Percentiles rank a stretch among this genome's conserved stretches.
Conservation (phyloP, 129 eudicot genomes). For the Lactuca saligna region DNA sequence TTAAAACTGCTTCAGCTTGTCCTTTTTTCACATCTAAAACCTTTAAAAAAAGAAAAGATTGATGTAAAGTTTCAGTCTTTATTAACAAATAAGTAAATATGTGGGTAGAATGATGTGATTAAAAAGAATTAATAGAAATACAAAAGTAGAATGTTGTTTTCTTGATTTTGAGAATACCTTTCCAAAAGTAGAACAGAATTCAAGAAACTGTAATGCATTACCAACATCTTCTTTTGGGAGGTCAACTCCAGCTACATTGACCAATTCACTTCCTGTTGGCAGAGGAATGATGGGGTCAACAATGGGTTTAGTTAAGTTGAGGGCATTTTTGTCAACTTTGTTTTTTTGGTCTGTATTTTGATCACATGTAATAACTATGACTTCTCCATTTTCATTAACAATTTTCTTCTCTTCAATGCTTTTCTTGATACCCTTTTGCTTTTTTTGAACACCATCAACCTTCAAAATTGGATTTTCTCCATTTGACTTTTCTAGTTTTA, state of each 20-base stretch:
- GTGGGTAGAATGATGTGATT: neutral
- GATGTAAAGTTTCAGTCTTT: neutral
- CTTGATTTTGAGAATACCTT: conserved; percentile 49
- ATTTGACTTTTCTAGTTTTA: conserved; percentile 15
- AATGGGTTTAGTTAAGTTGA: neutral
- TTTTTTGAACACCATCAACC: conserved; percentile 24
- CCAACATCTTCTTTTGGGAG: conserved; percentile 73
- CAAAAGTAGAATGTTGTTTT: too few relatives aligned
- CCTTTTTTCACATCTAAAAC: conserved; percentile 67
- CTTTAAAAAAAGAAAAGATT: conserved; percentile 16
- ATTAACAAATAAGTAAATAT: too few relatives aligned
- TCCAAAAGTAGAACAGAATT: conserved; percentile 87
- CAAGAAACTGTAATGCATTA: conserved; percentile 76
- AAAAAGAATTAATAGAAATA: neutral
- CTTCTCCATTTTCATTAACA: neutral
- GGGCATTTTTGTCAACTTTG: conserved; percentile 19
- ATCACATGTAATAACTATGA: neutral
- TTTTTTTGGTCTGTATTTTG: conserved; percentile 3
- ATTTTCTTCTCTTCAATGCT: conserved; percentile 5
- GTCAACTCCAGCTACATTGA: conserved; percentile 57
- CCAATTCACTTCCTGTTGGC: conserved; percentile 64
- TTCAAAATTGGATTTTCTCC: neutral
- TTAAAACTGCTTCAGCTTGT: conserved; percentile 57
- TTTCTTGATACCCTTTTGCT: conserved; percentile 11
- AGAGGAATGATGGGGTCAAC: conserved; percentile 34